phyloP scores from a whole-genome alignment of 306 rosid genomes.

The Leucaena leucocephala region DNA sequence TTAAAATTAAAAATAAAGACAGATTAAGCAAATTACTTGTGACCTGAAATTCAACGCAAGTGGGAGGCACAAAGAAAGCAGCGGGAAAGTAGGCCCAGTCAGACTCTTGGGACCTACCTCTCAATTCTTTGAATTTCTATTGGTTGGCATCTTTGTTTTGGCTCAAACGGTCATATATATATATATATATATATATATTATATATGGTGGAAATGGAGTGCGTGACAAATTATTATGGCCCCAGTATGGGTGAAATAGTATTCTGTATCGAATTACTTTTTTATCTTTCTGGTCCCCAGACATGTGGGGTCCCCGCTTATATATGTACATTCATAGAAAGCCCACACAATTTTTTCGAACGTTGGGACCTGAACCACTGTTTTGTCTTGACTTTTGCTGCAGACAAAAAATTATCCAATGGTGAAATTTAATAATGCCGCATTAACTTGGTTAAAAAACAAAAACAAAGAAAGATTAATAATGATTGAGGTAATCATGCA shows the following conservation, averaged over 20 bases:
- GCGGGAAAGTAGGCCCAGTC: not conserved
- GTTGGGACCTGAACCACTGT: conserved; percentile 42
- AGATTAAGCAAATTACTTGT: not conserved
- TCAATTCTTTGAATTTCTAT: not conserved
- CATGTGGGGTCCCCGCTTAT: conserved; percentile 30
- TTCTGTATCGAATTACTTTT: conserved; percentile 34
- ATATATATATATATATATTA: too few relatives aligned
- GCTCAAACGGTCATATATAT: conserved; percentile 54
- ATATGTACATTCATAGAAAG: not conserved
- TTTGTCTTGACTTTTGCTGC: not conserved
- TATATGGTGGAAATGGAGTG: conserved; percentile 14
- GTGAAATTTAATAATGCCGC: not conserved
- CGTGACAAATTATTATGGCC: conserved; percentile 50
- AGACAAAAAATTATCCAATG: conserved; percentile 13
- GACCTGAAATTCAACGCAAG: not conserved
- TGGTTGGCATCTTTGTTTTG: not conserved
- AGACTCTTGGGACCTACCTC: not conserved
- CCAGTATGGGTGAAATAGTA: conserved; percentile 51
- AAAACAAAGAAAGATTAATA: not conserved
- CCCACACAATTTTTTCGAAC: conserved; percentile 44
- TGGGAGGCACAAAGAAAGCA: not conserved
- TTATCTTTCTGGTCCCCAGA: conserved; percentile 1
- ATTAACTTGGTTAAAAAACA: not conserved
- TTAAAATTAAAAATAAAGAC: too few relatives aligned
- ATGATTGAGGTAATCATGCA: conserved; percentile 28